phyloP scores from a whole-genome alignment of 2,329 filamentous ascomycete species.

The Sporothrix variecibatus region DNA sequence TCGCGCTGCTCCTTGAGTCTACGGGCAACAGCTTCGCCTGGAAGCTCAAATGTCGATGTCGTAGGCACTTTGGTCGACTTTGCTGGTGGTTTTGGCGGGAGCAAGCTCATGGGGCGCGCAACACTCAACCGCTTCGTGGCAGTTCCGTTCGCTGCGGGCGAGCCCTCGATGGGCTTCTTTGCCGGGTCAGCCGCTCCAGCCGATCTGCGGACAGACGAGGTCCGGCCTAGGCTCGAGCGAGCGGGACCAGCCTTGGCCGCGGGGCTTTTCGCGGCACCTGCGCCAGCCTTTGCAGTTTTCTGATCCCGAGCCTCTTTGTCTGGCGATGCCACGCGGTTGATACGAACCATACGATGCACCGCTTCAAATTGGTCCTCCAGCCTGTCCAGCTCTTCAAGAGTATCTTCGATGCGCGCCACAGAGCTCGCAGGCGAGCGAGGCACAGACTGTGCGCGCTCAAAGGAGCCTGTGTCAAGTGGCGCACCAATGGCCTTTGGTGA shows the following conservation, averaged over 20 bases:
- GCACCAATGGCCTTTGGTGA: conserved; percentile 22
- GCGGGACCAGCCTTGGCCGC: conserved; percentile 42
- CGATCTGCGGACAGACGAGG: conserved; percentile 46
- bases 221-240: conserved; percentile 39
- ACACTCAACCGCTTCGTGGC: conserved; percentile 36
- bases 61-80: conserved; percentile 60
- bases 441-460: conserved; percentile 21
- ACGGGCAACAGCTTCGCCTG: conserved; percentile 62
- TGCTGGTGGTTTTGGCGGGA: conserved; percentile 48
- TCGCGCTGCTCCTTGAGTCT: conserved; percentile 61
- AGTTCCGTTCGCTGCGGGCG: conserved; percentile 25
- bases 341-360: conserved; percentile 45
- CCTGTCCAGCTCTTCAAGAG: conserved; percentile 62
- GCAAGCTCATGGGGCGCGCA: conserved; percentile 45
- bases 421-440: conserved; percentile 28
- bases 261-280: conserved; percentile 23
- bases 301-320: conserved; percentile 35
- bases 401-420: conserved; percentile 59
- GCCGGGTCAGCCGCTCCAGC: conserved; percentile 44
- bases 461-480: background rate
- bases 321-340: conserved; percentile 39
- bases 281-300: background rate
- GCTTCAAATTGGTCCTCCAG: conserved; percentile 64
- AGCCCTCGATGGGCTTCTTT: conserved; percentile 32
- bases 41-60: conserved; percentile 60